Evolutionary conservation across 163 green algal genomes (phyloP), one percentile per base, ranked within the genome.

Genomic region (Scenedesmus sp.): DNA sequence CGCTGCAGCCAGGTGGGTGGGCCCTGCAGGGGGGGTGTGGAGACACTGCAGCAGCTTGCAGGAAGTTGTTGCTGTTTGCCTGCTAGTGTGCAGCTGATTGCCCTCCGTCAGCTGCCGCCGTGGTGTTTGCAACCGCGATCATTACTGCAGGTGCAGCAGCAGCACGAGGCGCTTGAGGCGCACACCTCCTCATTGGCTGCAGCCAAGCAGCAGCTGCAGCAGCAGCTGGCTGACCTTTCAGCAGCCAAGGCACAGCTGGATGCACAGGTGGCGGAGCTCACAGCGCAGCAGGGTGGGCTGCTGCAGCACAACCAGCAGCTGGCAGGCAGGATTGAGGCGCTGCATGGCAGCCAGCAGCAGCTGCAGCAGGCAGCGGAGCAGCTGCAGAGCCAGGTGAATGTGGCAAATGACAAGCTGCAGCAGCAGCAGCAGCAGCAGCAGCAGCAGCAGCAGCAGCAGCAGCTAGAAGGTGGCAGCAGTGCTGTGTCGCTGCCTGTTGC

Each of bases 371-470:
- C 74, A 4, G 56, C 73, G 16, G 52, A 87, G n/a, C 57, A 87
- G 57, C 76, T 86, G 59, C 55, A 26, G 74, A n/a, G 18, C 34
- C 10, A 91, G n/a, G 76, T 86, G 4, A 57, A 10, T 67, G n/a
- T 12, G 2, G 57, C 76, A 67, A 23, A 4, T 0, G 34, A 81
- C 57, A 79, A 60, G 59, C 57, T 82, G 55, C 46, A 81, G 74
- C 20, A 85, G 87, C 86, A 82, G 46, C 86, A 70, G 54, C 74
- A 87, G 76, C 88, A 91, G 76, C 74, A 76, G 56, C 74, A 77
- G 18, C 26, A 26, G 26, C 26, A 26, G 26, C 26, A 26, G 26
- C 26, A 82, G 67, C 66, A 90, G 52, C 9, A 90, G 88, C 88
- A 60, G 77, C 88, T 54, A 56, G 66, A 4, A 26, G 52, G 15